These are phyloP conservation scores for Stephanodiscus minutulus DNA, from an alignment of 108 stramenopile species.

Conservation along the genomic window DNA sequence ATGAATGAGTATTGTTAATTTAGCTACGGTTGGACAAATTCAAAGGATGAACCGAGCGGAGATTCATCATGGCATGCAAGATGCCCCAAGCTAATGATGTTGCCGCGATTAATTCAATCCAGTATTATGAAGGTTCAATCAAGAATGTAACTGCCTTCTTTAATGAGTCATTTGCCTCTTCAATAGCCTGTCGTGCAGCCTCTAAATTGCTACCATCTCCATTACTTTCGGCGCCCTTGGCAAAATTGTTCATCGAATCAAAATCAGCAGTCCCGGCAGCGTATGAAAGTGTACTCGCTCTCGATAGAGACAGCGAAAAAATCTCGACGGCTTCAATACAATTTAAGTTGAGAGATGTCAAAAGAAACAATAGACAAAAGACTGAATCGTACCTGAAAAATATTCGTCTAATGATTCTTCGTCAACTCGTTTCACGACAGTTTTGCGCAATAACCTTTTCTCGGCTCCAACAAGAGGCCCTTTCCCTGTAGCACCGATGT, in stretches of 20 bases:
- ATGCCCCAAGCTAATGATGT: too few relatives aligned
- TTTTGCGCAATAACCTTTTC: slow-evolving; percentile 51
- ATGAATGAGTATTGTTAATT: neutral
- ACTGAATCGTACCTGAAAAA: slow-evolving; percentile 54
- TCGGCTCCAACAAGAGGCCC: slow-evolving; percentile 74
- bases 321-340: slow-evolving; percentile 46
- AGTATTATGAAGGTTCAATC: neutral
- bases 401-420: slow-evolving; percentile 64
- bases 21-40: neutral
- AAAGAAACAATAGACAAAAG: neutral
- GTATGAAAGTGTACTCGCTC: slow-evolving; percentile 64
- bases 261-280: slow-evolving; percentile 73
- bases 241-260: slow-evolving; percentile 77
- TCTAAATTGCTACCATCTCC: slow-evolving; percentile 54
- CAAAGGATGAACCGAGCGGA: neutral
- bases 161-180: slow-evolving; percentile 56
- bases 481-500: slow-evolving; percentile 76
- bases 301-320: slow-evolving; percentile 59
- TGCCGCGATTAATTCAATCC: too few relatives aligned
- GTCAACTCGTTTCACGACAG: slow-evolving; percentile 59
- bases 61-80: neutral
- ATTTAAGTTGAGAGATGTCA: neutral
- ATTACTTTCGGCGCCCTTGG: slow-evolving; percentile 48
- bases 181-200: slow-evolving; percentile 60
- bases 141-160: slow-evolving; percentile 50